These are phyloP conservation scores for Aspergillus vadensis DNA, from an alignment of 2,329 filamentous ascomycete species.

Conservation along the genomic window DNA sequence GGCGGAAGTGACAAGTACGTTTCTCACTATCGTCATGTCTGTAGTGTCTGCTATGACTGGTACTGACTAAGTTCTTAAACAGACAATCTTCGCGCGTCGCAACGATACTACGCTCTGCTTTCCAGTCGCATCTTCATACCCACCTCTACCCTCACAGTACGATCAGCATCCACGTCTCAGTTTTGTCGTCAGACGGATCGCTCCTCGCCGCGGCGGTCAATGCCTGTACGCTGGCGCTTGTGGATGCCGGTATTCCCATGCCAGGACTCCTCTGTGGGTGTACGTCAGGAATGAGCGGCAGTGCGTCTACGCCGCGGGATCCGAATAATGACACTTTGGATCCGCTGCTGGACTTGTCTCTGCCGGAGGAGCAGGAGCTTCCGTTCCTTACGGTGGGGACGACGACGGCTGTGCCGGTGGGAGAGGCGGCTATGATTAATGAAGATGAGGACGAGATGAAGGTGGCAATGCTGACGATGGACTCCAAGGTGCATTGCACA, in stretches of 20 bases:
- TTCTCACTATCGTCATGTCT: not conserved
- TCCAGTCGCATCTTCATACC: slow-evolving; percentile 76
- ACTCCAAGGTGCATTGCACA: slow-evolving; percentile 78
- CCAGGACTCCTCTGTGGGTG: slow-evolving; percentile 85
- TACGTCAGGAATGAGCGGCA: slow-evolving; percentile 71
- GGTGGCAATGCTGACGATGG: slow-evolving; percentile 78
- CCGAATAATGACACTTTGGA: slow-evolving; percentile 46
- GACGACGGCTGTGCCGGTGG: slow-evolving; percentile 40
- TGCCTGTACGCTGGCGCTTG: slow-evolving; percentile 83
- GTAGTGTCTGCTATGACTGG: not conserved
- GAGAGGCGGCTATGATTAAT: slow-evolving; percentile 60
- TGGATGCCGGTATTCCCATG: slow-evolving; percentile 96
- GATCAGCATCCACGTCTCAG: slow-evolving; percentile 80
- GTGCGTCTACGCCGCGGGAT: slow-evolving; percentile 44
- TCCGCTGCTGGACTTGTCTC: slow-evolving; percentile 47
- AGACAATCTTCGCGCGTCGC: slow-evolving; percentile 67
- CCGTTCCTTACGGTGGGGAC: slow-evolving; percentile 87
- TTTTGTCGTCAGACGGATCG: slow-evolving; percentile 87
- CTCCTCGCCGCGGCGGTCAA: slow-evolving; percentile 89
- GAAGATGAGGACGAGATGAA: slow-evolving; percentile 51
- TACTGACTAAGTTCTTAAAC: slow-evolving; percentile 2
- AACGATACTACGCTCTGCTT: slow-evolving; percentile 74
- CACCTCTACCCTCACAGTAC: slow-evolving; percentile 86
- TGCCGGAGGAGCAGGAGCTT: slow-evolving; percentile 67
- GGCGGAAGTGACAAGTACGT: slow-evolving; percentile 74